Conservation (phyloP, 768 basidiomycete species). For the Leucogyrophana mollusca region DNA sequence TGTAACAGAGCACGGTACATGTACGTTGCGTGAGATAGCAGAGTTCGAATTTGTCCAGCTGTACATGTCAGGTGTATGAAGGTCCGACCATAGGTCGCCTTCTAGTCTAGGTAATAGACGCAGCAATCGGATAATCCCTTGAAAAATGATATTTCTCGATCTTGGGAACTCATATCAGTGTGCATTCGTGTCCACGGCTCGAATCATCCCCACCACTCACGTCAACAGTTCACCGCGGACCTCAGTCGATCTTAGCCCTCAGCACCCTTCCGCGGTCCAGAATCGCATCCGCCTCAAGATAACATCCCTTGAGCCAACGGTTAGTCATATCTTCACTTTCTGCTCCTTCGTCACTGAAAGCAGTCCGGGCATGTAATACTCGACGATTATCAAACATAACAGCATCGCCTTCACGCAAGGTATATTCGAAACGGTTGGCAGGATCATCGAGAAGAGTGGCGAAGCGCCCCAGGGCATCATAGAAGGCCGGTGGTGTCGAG, state of each 20-base stretch:
- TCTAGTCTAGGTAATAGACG: too few relatives aligned
- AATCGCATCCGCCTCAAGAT: conserved; percentile 65
- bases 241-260: conserved; percentile 23
- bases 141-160: too few relatives aligned
- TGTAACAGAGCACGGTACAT: conserved; percentile 23
- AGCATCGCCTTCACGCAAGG: conserved; percentile 77
- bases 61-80: too few relatives aligned
- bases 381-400: conserved; percentile 92
- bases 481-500: conserved; percentile 54
- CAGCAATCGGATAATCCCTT: too few relatives aligned
- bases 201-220: too few relatives aligned
- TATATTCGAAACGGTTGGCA: conserved; percentile 55
- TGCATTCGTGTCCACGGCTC: too few relatives aligned
- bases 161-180: too few relatives aligned
- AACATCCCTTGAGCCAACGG: conserved; percentile 92
- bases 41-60: background rate
- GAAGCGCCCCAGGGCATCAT: conserved; percentile 62
- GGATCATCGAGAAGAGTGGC: conserved; percentile 54
- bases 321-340: conserved; percentile 46
- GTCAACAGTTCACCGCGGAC: too few relatives aligned
- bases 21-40: background rate
- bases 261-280: conserved; percentile 60
- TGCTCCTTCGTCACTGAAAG: conserved; percentile 51
- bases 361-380: conserved; percentile 83
- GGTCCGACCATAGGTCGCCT: too few relatives aligned